Percentiles rank a stretch among this genome's conserved stretches.
These are phyloP conservation scores for Gymnopilus dilepis DNA, from an alignment of 768 basidiomycete genomes.

Conservation along the genomic window DNA sequence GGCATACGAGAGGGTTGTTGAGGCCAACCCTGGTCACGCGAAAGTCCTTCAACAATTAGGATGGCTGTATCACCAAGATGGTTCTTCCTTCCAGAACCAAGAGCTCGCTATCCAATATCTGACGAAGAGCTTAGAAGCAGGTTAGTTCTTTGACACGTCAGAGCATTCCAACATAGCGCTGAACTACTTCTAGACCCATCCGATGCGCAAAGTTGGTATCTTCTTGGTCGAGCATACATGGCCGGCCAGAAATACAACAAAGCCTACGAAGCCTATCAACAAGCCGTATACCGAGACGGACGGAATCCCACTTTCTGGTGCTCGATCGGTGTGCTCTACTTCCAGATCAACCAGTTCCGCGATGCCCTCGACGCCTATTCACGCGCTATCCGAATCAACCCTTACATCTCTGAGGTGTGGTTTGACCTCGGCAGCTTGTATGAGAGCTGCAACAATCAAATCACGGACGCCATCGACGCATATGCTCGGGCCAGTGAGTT, in stretches of 20 bases:
- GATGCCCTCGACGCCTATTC: conserved; percentile 99
- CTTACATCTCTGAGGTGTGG: conserved; percentile 95
- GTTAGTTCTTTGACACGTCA: conserved; percentile 48
- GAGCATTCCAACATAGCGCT: conserved; percentile 10
- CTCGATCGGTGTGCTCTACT: conserved; percentile 98
- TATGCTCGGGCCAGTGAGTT: conserved; percentile 95
- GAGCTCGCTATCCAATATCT: conserved; percentile 93
- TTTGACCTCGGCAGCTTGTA: conserved; percentile 97
- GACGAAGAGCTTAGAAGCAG: conserved; percentile 94
- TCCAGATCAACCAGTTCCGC: conserved; percentile 99
- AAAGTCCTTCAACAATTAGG: conserved; percentile 98
- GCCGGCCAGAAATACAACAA: conserved; percentile 99
- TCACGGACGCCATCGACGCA: conserved; percentile 97
- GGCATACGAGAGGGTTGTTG: conserved; percentile 94
- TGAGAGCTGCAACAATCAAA: conserved; percentile 98
- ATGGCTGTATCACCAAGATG: conserved; percentile 96
- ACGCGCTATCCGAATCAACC: conserved; percentile 97
- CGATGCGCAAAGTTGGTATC: conserved; percentile 99
- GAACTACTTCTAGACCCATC: conserved; percentile 66
- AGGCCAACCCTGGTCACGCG: conserved; percentile 91
- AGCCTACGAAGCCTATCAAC: conserved; percentile 99
- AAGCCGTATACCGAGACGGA: conserved; percentile 98
- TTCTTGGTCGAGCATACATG: conserved; percentile 98
- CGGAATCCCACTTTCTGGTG: conserved; percentile 99
- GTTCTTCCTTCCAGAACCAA: conserved; percentile 94